These are phyloP conservation scores for Kregervanrija pseudodelftensis DNA, from an alignment of 805 yeast genomes.

Conservation along the genomic window DNA sequence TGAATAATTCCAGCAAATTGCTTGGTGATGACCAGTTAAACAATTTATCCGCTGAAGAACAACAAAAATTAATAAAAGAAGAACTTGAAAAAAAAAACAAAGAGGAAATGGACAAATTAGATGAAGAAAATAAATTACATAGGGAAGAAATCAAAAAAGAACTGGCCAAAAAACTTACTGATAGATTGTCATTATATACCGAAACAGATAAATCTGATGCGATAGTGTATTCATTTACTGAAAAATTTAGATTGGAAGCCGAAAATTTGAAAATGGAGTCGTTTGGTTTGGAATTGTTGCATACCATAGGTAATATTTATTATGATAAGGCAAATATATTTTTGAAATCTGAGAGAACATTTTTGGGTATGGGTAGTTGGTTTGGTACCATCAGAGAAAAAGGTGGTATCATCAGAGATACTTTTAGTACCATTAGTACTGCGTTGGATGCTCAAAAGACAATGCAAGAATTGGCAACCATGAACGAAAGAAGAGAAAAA, in stretches of 20 bases:
- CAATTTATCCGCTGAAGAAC: constrained; percentile 23
- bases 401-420: constrained; percentile 75
- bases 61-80: constrained; percentile 21
- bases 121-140: constrained; percentile 65
- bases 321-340: constrained; percentile 66
- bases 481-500: constrained; percentile 46
- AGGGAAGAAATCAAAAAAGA: constrained; percentile 47
- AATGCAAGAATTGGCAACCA: constrained; percentile 65
- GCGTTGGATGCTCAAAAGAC: constrained; percentile 85
- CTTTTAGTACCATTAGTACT: constrained; percentile 71
- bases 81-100: constrained; percentile 31
- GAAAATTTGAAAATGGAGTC: constrained; percentile 89
- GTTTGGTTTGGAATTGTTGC: constrained; percentile 84
- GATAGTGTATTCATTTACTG: constrained; percentile 49
- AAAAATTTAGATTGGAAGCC: constrained; percentile 51
- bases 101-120: constrained; percentile 57
- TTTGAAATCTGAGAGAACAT: constrained; percentile 60
- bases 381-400: constrained; percentile 77
- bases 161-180: constrained; percentile 40
- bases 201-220: constrained; percentile 60
- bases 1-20: constrained; percentile 1
- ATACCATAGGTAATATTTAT: constrained; percentile 77
- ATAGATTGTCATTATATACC: constrained; percentile 37
- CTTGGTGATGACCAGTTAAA: constrained; percentile 22
- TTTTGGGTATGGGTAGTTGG: constrained; percentile 82